These are phyloP conservation scores for Limonomyces culmigenus DNA, from an alignment of 1,284 basidiomycete genomes.

Conservation along the genomic window DNA sequence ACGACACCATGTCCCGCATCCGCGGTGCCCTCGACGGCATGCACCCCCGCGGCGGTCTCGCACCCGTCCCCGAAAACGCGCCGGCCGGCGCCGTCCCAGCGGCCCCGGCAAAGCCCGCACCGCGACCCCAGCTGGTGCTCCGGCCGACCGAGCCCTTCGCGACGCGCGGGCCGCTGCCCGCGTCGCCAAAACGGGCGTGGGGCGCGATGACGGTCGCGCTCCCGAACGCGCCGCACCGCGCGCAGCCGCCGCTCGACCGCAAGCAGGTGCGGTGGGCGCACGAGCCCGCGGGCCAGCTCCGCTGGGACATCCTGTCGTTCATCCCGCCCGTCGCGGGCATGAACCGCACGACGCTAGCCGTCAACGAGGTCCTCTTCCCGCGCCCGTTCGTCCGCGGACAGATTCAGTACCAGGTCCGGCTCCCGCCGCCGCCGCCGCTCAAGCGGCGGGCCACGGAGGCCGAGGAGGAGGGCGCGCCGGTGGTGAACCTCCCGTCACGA, in stretches of 20 bases:
- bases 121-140: constrained; percentile 11
- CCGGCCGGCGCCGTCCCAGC: constrained; percentile 3
- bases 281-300: constrained; percentile 20
- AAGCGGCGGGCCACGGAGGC: too few relatives aligned
- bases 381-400: constrained; percentile 25
- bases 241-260: constrained; percentile 24
- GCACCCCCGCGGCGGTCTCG: constrained; percentile 22
- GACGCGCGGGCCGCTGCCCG: constrained; percentile 33
- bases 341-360: constrained; percentile 38
- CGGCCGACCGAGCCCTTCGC: constrained; percentile 25
- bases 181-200: constrained; percentile 37
- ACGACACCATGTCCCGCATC: constrained; percentile 78
- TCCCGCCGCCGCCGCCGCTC: constrained; percentile 24
- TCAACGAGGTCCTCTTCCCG: constrained; percentile 58
- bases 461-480: too few relatives aligned
- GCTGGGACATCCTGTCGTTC: constrained; percentile 59
- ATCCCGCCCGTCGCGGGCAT: constrained; percentile 59
- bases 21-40: constrained; percentile 70
- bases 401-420: constrained; percentile 29
- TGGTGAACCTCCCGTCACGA: constrained; percentile 30
- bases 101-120: constrained; percentile 4
- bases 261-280: constrained; percentile 28
- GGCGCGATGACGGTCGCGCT: constrained; percentile 37
- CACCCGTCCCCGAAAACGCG: constrained; percentile 3
- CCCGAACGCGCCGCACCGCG: constrained; percentile 25